phyloP scores from a whole-genome alignment of 345 rosid genomes.

The Capsella bursapastoris region DNA sequence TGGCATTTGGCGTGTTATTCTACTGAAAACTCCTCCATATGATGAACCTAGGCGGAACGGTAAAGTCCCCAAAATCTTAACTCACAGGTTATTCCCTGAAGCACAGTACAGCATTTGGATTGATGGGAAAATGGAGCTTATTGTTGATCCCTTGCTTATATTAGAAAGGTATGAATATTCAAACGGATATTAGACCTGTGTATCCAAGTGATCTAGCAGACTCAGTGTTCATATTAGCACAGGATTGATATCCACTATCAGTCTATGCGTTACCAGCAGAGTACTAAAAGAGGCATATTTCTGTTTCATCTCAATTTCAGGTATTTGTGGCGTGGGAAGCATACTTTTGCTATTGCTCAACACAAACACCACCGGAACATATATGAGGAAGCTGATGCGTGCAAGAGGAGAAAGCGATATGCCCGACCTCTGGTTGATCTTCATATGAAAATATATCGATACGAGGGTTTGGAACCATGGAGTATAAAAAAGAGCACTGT shows the following conservation, averaged over 20 bases:
- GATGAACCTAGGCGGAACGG: constrained; percentile 98
- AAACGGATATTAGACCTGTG: not conserved
- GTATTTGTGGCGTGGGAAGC: constrained; percentile 90
- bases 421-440: constrained; percentile 95
- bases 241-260: constrained; percentile 9
- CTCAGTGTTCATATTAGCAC: not conserved
- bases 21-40: constrained; percentile 81
- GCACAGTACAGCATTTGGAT: constrained; percentile 98
- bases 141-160: constrained; percentile 84
- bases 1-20: constrained; percentile 92
- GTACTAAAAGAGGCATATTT: constrained; percentile 19
- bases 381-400: constrained; percentile 97
- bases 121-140: constrained; percentile 98
- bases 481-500: constrained; percentile 66
- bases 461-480: constrained; percentile 96
- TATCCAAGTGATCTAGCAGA: not conserved
- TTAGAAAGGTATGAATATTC: constrained; percentile 72
- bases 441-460: constrained; percentile 91
- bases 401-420: constrained; percentile 89
- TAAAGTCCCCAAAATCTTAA: constrained; percentile 93
- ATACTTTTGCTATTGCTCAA: constrained; percentile 91
- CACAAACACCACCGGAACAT: constrained; percentile 87
- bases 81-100: constrained; percentile 95
- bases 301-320: constrained; percentile 47
- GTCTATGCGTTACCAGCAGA: not conserved